Percentiles rank a stretch among this genome's conserved stretches.
phyloP scores from a whole-genome alignment of 805 yeast species.

The Wickerhamiella galacta region DNA sequence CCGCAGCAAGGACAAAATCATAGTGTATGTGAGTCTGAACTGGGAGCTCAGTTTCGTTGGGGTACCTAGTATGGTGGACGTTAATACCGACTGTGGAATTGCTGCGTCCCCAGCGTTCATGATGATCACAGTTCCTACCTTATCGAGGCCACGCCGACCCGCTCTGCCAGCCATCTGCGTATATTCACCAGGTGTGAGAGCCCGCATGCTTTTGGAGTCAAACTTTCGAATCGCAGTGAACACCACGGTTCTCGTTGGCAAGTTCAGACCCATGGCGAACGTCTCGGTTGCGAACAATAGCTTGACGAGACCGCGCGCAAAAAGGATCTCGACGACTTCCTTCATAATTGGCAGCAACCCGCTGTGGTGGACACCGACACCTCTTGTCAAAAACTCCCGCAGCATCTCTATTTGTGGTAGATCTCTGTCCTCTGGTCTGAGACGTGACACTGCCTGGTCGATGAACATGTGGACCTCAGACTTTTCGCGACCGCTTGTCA shows the following conservation, averaged over 20 bases:
- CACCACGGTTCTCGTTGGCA: constrained; percentile 93
- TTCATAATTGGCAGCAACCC: constrained; percentile 86
- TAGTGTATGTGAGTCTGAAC: constrained; percentile 84
- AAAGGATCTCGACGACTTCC: constrained; percentile 81
- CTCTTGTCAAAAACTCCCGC: constrained; percentile 59
- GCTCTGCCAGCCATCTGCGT: constrained; percentile 99
- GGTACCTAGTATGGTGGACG: constrained; percentile 69
- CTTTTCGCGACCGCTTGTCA: constrained; percentile 69
- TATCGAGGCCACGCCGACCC: constrained; percentile 90
- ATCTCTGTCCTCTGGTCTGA: constrained; percentile 82
- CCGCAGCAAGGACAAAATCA: constrained; percentile 76
- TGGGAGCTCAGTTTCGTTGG: constrained; percentile 86
- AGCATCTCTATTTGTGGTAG: constrained; percentile 79
- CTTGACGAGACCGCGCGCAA: constrained; percentile 71
- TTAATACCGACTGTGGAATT: constrained; percentile 32
- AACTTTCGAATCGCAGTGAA: constrained; percentile 75
- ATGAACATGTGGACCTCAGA: constrained; percentile 88
- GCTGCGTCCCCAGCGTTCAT: constrained; percentile 37
- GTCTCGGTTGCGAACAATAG: constrained; percentile 95
- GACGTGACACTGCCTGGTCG: constrained; percentile 72
- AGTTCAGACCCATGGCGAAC: constrained; percentile 94
- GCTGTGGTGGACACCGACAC: constrained; percentile 93
- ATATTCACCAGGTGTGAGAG: constrained; percentile 85
- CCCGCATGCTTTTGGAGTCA: constrained; percentile 72
- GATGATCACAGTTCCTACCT: constrained; percentile 84